These are phyloP conservation scores for Pleurotus eryngii DNA, from an alignment of 768 basidiomycete species.

Conservation along the genomic window DNA sequence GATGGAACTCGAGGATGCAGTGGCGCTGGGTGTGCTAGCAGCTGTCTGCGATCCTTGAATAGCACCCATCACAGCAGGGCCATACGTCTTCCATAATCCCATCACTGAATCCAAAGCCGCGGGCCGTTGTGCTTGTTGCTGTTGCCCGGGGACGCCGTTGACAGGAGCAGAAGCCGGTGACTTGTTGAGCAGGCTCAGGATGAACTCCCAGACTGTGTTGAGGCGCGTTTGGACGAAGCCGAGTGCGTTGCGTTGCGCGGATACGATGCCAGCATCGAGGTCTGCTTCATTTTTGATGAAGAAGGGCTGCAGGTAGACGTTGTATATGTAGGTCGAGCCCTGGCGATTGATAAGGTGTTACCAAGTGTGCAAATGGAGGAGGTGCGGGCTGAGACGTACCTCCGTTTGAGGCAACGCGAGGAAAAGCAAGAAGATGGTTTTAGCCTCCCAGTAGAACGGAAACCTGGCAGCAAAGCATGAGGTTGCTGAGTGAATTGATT, in stretches of 20 bases:
- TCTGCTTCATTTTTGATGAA: slow-evolving; percentile 53
- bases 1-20: slow-evolving; percentile 17
- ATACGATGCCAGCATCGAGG: slow-evolving; percentile 55
- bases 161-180: slow-evolving; percentile 17
- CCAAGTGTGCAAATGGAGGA: not conserved
- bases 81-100: slow-evolving; percentile 39
- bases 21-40: slow-evolving; percentile 11
- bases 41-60: slow-evolving; percentile 15
- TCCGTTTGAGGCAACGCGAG: slow-evolving; percentile 67
- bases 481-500: slow-evolving; percentile 11
- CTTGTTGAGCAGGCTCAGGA: slow-evolving; percentile 43
- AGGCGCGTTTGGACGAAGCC: slow-evolving; percentile 55
- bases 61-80: slow-evolving; percentile 33
- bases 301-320: slow-evolving; percentile 59
- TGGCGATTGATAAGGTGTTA: slow-evolving; percentile 20
- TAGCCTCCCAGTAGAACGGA: slow-evolving; percentile 74
- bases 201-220: slow-evolving; percentile 42
- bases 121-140: slow-evolving; percentile 13
- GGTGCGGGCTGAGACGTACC: slow-evolving; percentile 31
- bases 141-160: slow-evolving; percentile 21
- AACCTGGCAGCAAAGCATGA: slow-evolving; percentile 41
- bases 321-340: slow-evolving; percentile 70
- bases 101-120: slow-evolving; percentile 26
- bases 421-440: slow-evolving; percentile 67
- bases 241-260: slow-evolving; percentile 51